A percentile compares a stretch with the other conserved stretches of the same genome.
Evolutionary conservation across 768 basidiomycete species (phyloP).

Genomic region (Gautieria morchelliformis): DNA sequence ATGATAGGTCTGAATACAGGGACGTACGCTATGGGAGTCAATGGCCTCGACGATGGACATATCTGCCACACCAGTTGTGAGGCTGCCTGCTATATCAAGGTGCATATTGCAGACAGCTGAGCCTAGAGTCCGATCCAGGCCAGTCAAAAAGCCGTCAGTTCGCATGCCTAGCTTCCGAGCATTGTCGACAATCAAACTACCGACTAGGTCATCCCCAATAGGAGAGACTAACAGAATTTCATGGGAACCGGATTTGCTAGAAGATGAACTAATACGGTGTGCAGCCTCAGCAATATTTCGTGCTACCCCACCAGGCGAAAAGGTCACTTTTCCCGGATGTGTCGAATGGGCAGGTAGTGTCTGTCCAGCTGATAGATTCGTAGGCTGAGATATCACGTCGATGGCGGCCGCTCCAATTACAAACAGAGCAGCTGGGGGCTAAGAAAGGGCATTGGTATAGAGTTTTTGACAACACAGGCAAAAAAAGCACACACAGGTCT

Average conservation of each 20-base stretch:
- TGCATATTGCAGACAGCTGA: constrained; percentile 79
- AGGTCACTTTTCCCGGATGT: constrained; percentile 60
- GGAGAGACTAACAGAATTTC: constrained; percentile 62
- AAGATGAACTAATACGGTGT: constrained; percentile 43
- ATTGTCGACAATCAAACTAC: constrained; percentile 50
- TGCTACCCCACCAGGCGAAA: constrained; percentile 82
- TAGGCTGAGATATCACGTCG: constrained; percentile 64
- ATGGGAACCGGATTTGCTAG: constrained; percentile 5
- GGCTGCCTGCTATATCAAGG: constrained; percentile 57
- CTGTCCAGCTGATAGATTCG: constrained; percentile 19
- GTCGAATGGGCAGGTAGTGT: constrained; percentile 53
- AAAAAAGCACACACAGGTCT: not conserved
- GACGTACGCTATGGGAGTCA: constrained; percentile 34
- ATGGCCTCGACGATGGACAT: constrained; percentile 60
- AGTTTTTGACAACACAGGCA: not conserved
- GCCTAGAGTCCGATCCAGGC: constrained; percentile 7
- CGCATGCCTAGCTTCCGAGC: constrained; percentile 62
- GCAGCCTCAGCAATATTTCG: constrained; percentile 94
- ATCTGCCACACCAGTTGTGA: constrained; percentile 85
- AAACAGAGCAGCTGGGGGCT: constrained; percentile 31
- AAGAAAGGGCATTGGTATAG: not conserved
- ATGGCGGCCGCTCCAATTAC: constrained; percentile 84
- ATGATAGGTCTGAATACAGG: not conserved
- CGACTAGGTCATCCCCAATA: constrained; percentile 71
- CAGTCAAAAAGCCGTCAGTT: constrained; percentile 60